A percentile compares a stretch with the other conserved stretches of the same genome.
These are phyloP conservation scores for Fusarium fracticaudum DNA, from an alignment of 2,329 filamentous ascomycete species.

Conservation along the genomic window DNA sequence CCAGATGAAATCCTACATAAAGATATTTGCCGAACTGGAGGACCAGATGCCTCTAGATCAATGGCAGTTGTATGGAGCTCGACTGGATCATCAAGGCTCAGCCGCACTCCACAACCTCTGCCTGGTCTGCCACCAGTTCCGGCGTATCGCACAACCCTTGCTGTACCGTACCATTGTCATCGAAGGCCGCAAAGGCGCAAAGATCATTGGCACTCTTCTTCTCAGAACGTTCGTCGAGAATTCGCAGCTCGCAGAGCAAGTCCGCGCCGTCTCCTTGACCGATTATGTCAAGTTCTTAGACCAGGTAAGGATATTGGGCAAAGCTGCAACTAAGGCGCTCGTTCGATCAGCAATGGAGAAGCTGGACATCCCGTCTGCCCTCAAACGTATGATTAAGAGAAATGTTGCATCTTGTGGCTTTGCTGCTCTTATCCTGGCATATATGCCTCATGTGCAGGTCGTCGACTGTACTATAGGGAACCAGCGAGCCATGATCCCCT, in stretches of 20 bases:
- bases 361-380: background rate
- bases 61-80: conserved; percentile 4
- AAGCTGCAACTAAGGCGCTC: accelerated
- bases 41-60: background rate
- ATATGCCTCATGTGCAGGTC: background rate
- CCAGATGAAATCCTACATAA: background rate
- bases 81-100: background rate
- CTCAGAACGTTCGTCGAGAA: background rate
- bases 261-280: background rate
- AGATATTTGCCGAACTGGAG: background rate
- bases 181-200: background rate
- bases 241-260: background rate
- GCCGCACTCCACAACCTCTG: background rate
- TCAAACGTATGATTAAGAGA: background rate
- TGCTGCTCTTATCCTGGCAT: background rate
- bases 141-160: background rate
- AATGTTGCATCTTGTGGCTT: accelerated
- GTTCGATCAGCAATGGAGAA: background rate
- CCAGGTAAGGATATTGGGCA: background rate
- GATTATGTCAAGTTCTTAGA: background rate
- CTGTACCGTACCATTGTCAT: background rate
- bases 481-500: background rate
- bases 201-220: background rate
- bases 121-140: conserved; percentile 12
- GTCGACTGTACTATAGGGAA: background rate